Percentiles rank a stretch among this genome's conserved stretches.
Conservation (phyloP, 257 asterid genomes). For the Cinchona pubescens region DNA sequence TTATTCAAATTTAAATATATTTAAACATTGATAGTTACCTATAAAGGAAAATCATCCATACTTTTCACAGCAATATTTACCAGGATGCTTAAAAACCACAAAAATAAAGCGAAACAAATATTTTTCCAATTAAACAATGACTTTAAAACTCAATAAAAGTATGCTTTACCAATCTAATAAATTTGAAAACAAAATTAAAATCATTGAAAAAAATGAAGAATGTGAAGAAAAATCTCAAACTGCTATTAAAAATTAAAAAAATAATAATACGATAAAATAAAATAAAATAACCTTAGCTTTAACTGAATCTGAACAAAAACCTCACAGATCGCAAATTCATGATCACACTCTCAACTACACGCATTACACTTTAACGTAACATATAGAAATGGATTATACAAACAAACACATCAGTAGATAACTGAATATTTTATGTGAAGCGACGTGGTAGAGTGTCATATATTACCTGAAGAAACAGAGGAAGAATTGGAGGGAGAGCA, state of each 20-base stretch:
- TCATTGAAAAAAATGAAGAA: too few species aligned
- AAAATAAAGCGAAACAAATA: neutral
- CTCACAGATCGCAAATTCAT: neutral
- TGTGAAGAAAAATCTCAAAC: neutral
- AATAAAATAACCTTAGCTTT: neutral
- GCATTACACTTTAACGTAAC: neutral
- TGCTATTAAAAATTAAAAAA: neutral
- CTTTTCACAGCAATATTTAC: neutral
- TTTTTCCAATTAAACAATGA: neutral
- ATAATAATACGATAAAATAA: too few species aligned
- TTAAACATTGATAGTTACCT: neutral
- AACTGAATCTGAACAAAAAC: neutral
- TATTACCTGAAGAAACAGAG: slow-evolving; percentile 14
- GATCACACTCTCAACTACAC: neutral
- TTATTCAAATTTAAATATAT: too few species aligned
- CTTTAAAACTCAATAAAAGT: neutral
- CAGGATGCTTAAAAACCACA: neutral
- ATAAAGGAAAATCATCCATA: too few species aligned
- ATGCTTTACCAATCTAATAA: neutral
- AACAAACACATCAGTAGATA: neutral
- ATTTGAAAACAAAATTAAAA: neutral
- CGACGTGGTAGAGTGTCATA: neutral
- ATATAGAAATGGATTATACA: neutral
- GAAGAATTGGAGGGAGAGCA: slow-evolving; percentile 20
- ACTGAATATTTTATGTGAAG: neutral